Evolutionary conservation across 192 early-diverging fungal genomes (phyloP), one percentile per base, ranked within the genome.

Genomic region (Backusella psychrophila): DNA sequence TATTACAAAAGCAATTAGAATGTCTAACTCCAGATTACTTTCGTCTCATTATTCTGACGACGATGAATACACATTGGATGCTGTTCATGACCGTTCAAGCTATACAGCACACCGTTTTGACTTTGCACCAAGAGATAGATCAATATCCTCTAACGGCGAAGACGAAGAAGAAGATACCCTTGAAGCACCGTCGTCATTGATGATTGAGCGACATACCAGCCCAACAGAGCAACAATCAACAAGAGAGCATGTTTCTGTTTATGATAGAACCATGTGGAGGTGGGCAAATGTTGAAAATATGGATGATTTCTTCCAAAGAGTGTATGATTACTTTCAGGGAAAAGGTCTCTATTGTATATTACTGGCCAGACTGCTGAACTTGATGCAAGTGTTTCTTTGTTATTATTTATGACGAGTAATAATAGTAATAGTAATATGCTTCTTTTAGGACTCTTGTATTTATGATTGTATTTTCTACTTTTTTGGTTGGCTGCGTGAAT

Each of bases 401-500:
- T 15, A 15, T n/a, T 49, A 7, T 49, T 49, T 49, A 49, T 49
- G 5, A n/a, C 3, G 38, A 39, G 12, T 11, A 39, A 3, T 1
- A n/a, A 49, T 49, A 19, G 4, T 83, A 17, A 31, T 71, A 23
- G 5, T 34, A 31, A 31, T 31, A 21, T 31, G n/a, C 36, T 31
- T 35, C 31, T 9, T 36, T 21, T 70, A 95, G 94, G 19, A 94
- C 91, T 17, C 86, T 96, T 63, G 94, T 89, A 6, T 98, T 99
- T 85, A 92, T 97, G 26, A 90, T 98, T 26, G 80, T 78, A 65
- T 96, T 99, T 78, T 91, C 95, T 29, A 94, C 91, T 0, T 99
- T 99, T 84, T 84, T 98, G 19, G 83, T 94, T 73, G 90, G 92
- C 21, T 99, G 98, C 85, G 88, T 99, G 36, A 93, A 99, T 82